These are phyloP conservation scores for Byssochlamys sp. DNA, from an alignment of 2,329 filamentous ascomycete species.

Conservation along the genomic window DNA sequence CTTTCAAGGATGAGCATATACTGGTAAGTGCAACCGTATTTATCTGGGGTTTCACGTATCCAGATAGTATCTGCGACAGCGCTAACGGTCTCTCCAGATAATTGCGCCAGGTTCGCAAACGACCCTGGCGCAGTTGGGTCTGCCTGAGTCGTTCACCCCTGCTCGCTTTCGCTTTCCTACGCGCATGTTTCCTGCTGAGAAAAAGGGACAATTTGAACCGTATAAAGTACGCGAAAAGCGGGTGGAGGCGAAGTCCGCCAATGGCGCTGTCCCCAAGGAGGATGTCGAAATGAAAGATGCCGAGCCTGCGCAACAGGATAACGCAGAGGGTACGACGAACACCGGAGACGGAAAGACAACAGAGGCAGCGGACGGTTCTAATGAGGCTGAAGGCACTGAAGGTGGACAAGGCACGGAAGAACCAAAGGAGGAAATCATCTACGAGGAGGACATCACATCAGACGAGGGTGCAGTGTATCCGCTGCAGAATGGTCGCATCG, in stretches of 20 bases:
- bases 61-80: background rate
- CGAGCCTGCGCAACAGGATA: conserved; percentile 10
- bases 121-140: conserved; percentile 81
- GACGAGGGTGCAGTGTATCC: conserved; percentile 86
- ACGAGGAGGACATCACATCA: conserved; percentile 79
- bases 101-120: conserved; percentile 66
- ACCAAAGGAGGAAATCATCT: conserved; percentile 47
- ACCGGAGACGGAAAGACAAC: conserved; percentile 8
- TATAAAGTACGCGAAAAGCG: conserved; percentile 59
- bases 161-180: conserved; percentile 78
- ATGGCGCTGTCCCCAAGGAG: conserved; percentile 21
- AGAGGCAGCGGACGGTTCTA: conserved; percentile 15
- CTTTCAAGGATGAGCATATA: conserved; percentile 46
- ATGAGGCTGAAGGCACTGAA: conserved; percentile 10
- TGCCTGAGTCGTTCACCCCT: conserved; percentile 81
- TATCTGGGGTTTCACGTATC: background rate
- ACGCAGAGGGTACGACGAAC: conserved; percentile 4
- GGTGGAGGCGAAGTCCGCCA: conserved; percentile 18
- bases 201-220: conserved; percentile 70
- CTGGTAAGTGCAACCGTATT: conserved; percentile 28
- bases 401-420: conserved; percentile 13
- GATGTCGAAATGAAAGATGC: conserved; percentile 41
- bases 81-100: conserved; percentile 24
- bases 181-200: conserved; percentile 78
- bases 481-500: conserved; percentile 68